These are phyloP conservation scores for Diatrype stigma DNA, from an alignment of 2,329 filamentous ascomycete species.

Conservation along the genomic window DNA sequence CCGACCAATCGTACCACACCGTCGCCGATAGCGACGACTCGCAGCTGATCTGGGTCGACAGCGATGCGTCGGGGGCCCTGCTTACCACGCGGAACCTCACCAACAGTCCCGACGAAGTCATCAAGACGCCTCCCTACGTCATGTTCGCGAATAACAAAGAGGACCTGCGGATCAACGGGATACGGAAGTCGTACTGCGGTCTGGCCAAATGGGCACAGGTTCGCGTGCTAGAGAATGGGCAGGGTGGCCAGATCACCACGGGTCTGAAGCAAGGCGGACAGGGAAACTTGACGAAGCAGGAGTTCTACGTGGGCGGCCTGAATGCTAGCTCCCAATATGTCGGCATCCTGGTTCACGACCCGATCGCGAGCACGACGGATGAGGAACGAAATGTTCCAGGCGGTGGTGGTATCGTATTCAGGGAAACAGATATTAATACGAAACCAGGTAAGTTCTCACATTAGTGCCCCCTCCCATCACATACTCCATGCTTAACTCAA, in stretches of 20 bases:
- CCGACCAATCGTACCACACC: constrained; percentile 71
- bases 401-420: constrained; percentile 74
- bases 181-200: constrained; percentile 80
- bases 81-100: constrained; percentile 75
- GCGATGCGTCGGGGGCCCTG: constrained; percentile 73
- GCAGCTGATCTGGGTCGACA: constrained; percentile 76
- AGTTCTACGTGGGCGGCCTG: constrained; percentile 78
- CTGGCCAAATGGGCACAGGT: constrained; percentile 63
- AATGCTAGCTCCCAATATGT: constrained; percentile 68
- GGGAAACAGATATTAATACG: constrained; percentile 68
- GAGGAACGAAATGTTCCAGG: constrained; percentile 51
- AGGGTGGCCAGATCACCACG: constrained; percentile 43
- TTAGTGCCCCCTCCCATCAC: not conserved
- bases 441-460: constrained; percentile 60
- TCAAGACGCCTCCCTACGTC: constrained; percentile 61
- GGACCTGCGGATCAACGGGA: constrained; percentile 57
- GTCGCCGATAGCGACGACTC: constrained; percentile 49
- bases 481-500: not conserved
- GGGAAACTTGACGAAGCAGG: constrained; percentile 71
- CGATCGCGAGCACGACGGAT: constrained; percentile 44
- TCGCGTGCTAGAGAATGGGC: constrained; percentile 51
- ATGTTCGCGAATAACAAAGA: constrained; percentile 70
- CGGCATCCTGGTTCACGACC: constrained; percentile 64
- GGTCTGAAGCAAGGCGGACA: constrained; percentile 66
- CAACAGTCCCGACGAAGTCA: constrained; percentile 44